Base-by-base conservation (phyloP, 805 yeast genomes). In the Wickerhamomyces silvicola region DNA sequence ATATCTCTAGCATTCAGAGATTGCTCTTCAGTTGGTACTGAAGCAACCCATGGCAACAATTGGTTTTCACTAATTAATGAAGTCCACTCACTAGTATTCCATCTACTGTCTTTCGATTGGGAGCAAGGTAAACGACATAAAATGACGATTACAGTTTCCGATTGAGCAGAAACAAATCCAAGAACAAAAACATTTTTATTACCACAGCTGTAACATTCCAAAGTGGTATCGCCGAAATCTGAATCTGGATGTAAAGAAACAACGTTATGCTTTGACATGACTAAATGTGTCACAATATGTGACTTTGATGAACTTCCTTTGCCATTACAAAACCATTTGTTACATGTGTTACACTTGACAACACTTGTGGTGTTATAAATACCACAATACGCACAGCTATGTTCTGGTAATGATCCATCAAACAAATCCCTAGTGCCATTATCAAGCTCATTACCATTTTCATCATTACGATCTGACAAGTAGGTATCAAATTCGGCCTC, bases 141-240 rank as follows among this genome's bases (percentile, higher is more conserved):
- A 26, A 87, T 70, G 5, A 88, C 95, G 37, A 88, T 88, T 23
- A 86, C 87, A 5, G 87, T 78, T 43, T 85, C 94, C 37, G 78
- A 72, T 50, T 83, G 84, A 4, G 96, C 95, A 17, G 87, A 71
- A 11, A 88, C 92, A 56, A 80, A 86, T 0, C 97, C 97, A 23
- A 88, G 62, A 17, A 79, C 66, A 45, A 88, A 88, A 3, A 78
- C 81, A 46, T 88, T 88, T 38, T 67, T 75, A 50, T 72, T 74
- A 19, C 95, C 95, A 62, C 97, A 88, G 50, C 78, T 80, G 59
- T 87, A 88, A 60, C 97, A 88, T 55, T 88, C 97, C 36, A 88
- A 60, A 2, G 77, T 69, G 6, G 88, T 80, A 33, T 82, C 95
- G n/a, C 96, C 96, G 17, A 87, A 63, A 39, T 83, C 87, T 2